phyloP scores from a whole-genome alignment of 345 rosid species.

The Draba incana region DNA sequence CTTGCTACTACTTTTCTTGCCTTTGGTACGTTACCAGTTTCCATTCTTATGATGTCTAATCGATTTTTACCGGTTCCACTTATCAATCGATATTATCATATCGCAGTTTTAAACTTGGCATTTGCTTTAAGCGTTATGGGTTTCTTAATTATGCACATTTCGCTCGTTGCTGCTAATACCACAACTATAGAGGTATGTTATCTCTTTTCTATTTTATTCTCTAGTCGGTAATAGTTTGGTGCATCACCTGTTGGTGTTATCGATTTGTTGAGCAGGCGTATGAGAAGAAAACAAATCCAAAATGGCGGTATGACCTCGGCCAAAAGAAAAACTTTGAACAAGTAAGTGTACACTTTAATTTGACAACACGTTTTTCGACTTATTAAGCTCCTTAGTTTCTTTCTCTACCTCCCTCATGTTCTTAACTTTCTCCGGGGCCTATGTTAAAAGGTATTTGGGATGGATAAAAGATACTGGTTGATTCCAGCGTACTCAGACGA shows the following conservation, averaged over 20 bases:
- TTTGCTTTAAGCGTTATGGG: slow-evolving; percentile 95
- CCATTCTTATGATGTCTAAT: neutral
- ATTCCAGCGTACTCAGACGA: slow-evolving; percentile 86
- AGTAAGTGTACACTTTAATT: slow-evolving; percentile 45
- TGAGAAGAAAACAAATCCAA: slow-evolving; percentile 88
- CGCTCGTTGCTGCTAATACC: slow-evolving; percentile 82
- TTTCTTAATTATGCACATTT: slow-evolving; percentile 90
- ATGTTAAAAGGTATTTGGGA: slow-evolving; percentile 81
- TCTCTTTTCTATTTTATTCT: neutral
- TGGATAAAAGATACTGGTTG: slow-evolving; percentile 78
- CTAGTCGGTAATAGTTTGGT: slow-evolving; percentile 10
- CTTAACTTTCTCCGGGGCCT: neutral
- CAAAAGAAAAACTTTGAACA: slow-evolving; percentile 87
- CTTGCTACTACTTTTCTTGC: slow-evolving; percentile 97
- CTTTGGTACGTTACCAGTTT: slow-evolving; percentile 59
- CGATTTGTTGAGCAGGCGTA: slow-evolving; percentile 66
- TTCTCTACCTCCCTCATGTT: neutral
- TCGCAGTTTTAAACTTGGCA: slow-evolving; percentile 87
- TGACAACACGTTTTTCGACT: neutral
- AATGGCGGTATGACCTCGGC: slow-evolving; percentile 96
- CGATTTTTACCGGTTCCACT: neutral
- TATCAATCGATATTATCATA: slow-evolving; percentile 7
- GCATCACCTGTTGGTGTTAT: slow-evolving; percentile 9
- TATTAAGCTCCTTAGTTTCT: neutral
- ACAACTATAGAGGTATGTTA: slow-evolving; percentile 87